A percentile compares a stretch with the other conserved stretches of the same genome.
These are phyloP conservation scores for Scheffersomyces amazonensis DNA, from an alignment of 805 yeast species.

Conservation along the genomic window DNA sequence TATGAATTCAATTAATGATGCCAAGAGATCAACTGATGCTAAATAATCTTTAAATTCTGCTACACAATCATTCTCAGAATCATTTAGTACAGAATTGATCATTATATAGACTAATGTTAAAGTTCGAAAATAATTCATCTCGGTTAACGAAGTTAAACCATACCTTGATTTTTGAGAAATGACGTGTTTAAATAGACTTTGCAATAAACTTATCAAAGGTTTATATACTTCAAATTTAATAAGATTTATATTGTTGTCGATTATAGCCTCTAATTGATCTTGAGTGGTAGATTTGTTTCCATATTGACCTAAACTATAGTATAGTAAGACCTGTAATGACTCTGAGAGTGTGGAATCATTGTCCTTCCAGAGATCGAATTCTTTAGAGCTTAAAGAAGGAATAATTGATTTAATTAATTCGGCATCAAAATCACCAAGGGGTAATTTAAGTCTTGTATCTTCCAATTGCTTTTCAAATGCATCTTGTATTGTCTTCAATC, in stretches of 20 bases:
- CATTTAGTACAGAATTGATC: conserved; percentile 20
- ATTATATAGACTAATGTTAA: conserved; percentile 35
- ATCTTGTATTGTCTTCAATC: conserved; percentile 10
- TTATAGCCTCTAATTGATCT: conserved; percentile 11
- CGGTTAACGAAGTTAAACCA: not conserved
- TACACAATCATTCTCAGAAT: conserved; percentile 3
- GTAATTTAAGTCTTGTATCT: not conserved
- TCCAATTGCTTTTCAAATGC: conserved; percentile 4
- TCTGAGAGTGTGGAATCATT: not conserved
- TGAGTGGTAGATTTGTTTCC: conserved; percentile 1
- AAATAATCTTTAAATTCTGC: conserved; percentile 17
- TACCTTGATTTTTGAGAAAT: not conserved
- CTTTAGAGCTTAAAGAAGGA: not conserved
- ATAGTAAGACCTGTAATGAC: conserved; percentile 14
- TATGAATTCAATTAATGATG: conserved; percentile 44
- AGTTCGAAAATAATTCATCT: conserved; percentile 20
- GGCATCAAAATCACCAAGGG: not conserved
- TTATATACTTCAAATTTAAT: conserved; percentile 3
- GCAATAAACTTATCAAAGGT: conserved; percentile 5
- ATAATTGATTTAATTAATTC: not conserved
- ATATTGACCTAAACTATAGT: conserved; percentile 26
- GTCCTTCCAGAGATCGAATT: not conserved
- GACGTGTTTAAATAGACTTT: conserved; percentile 1
- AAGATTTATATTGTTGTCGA: conserved; percentile 8
- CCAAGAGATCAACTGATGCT: conserved; percentile 36